Evolutionary conservation across 2,329 filamentous ascomycete species (phyloP), one percentile per base, ranked within the genome.

Genomic region (Penicillium sp.): DNA sequence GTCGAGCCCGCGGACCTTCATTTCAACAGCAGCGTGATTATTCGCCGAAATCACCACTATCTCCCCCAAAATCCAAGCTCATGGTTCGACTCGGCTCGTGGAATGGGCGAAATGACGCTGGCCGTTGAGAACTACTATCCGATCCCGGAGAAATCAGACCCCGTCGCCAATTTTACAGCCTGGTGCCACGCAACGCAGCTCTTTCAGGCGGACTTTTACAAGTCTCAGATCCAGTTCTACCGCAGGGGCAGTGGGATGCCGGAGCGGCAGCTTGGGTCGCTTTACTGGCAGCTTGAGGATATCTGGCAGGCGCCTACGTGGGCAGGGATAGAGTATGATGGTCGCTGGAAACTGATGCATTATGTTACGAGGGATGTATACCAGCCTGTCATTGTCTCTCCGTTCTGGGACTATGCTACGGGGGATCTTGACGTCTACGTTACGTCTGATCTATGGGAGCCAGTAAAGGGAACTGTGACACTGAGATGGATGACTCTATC

Each of bases 221-320:
- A 82, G 46, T 81, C 77, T 2, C 81, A 89, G 71, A 88, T 89
- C 17, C 80, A 85, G 57, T 88, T 85, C 73, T 89, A 89, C 68
- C 81, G 87, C 5, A 78, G 84, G 5, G 87, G 87, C 0, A 86
- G 83, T 45, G 87, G 85, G 0, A 69, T 82, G 67, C 83, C 82
- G 0, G 83, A 89, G 63, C 79, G 85, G 0, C 85, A 88, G 66
- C 78, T 89, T 2, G 87, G 86, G 0, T 82, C 80, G 11, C 70
- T 90, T 5, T 89, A 88, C 71, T 90, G 87, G 87, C 87, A 89
- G 68, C 77, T 90, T 1, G 86, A 89, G 66, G 87, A 89, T 67
- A 84, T 87, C 61, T 88, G 86, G 86, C 85, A 87, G 65, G 86
- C 85, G 1, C 86, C 87, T 0, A 87, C 85, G 0, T 89, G 87